A percentile compares a stretch with the other conserved stretches of the same genome.
Evolutionary conservation across 2,329 filamentous ascomycete species (phyloP).

Genomic region (Arthrobotrys sinensis): DNA sequence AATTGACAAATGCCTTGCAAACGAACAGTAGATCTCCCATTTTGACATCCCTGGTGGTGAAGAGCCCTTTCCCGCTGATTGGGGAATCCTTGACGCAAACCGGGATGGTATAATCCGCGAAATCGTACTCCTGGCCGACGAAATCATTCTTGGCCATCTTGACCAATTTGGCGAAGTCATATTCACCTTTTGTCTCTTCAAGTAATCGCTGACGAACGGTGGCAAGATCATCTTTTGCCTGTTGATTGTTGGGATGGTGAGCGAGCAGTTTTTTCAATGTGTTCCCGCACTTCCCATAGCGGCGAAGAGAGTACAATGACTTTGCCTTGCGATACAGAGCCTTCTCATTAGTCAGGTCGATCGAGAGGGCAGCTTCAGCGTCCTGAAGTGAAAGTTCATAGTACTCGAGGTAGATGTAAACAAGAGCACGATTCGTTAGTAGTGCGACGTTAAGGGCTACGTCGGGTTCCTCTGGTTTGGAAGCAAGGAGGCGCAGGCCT

Average conservation of each 20-base stretch:
- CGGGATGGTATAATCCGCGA: constrained; percentile 41
- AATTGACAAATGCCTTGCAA: constrained; percentile 41
- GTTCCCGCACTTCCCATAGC: constrained; percentile 15
- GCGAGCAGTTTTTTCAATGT: constrained; percentile 4
- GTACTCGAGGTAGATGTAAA: not conserved
- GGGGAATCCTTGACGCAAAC: constrained; percentile 2
- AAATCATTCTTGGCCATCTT: constrained; percentile 34
- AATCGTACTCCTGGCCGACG: constrained; percentile 22
- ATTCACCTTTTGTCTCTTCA: constrained; percentile 29
- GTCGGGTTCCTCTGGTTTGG: not conserved
- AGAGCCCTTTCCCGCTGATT: constrained; percentile 38
- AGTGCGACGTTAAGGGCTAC: not conserved
- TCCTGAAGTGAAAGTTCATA: constrained; percentile 20
- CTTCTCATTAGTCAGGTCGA: constrained; percentile 33
- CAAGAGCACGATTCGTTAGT: constrained; percentile 21
- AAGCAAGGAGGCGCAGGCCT: not conserved
- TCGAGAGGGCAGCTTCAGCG: constrained; percentile 12
- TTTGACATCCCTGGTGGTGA: constrained; percentile 30
- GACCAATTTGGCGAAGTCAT: constrained; percentile 42
- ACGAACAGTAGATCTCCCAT: constrained; percentile 46
- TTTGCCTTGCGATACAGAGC: constrained; percentile 42
- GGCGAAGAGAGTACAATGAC: constrained; percentile 32
- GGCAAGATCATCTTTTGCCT: constrained; percentile 11
- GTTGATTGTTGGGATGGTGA: constrained; percentile 6
- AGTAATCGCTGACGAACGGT: constrained; percentile 17